phyloP scores from a whole-genome alignment of 129 eudicot genomes.

The Rutidosis leptorrhynchoides region DNA sequence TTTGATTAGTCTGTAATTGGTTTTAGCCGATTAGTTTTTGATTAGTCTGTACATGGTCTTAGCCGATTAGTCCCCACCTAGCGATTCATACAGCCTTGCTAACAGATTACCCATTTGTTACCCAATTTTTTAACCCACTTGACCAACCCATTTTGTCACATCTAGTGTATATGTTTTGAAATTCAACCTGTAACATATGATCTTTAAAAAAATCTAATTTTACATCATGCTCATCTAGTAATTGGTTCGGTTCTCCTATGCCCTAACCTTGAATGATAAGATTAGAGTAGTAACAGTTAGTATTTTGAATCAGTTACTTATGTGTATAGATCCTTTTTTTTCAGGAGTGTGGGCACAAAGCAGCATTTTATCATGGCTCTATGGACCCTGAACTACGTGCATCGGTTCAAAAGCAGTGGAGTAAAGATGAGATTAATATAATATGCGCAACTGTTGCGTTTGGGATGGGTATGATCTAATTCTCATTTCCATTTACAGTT shows the following conservation, averaged over 20 bases:
- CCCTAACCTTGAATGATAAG: slow-evolving; percentile 16
- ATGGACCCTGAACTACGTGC: slow-evolving; percentile 87
- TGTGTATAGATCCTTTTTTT: slow-evolving; percentile 24
- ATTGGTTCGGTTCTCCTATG: neutral
- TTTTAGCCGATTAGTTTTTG: too few relatives aligned
- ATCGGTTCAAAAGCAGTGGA: slow-evolving; percentile 80
- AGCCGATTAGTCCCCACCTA: too few relatives aligned
- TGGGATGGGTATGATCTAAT: slow-evolving; percentile 80
- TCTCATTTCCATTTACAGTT: too few relatives aligned
- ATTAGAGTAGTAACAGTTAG: slow-evolving; percentile 11
- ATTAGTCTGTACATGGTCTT: too few relatives aligned
- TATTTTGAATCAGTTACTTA: slow-evolving; percentile 15
- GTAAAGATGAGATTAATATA: slow-evolving; percentile 87
- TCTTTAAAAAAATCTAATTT: neutral
- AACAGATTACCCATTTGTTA: neutral
- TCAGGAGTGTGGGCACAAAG: slow-evolving; percentile 89
- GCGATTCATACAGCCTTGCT: too few relatives aligned
- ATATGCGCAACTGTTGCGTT: slow-evolving; percentile 99
- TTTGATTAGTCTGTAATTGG: too few relatives aligned
- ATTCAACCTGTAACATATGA: neutral
- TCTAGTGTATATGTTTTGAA: neutral
- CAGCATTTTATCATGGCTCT: slow-evolving; percentile 91
- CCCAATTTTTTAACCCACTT: neutral
- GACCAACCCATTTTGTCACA: neutral
- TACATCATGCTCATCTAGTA: neutral